Conservation (phyloP, 2,329 filamentous ascomycete species). For the Oidium heveae region DNA sequence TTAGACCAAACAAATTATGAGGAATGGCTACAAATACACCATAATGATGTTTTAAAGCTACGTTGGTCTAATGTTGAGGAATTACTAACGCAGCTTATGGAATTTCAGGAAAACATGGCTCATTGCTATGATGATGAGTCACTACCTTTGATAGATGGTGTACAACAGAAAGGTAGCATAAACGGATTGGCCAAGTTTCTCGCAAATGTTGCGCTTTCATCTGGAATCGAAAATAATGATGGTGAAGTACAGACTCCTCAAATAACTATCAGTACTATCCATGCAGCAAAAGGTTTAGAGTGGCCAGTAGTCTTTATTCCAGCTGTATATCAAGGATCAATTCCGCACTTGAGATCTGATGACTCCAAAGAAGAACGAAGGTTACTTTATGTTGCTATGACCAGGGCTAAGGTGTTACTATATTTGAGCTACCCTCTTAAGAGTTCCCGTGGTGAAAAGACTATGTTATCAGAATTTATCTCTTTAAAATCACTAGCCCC, state of each 20-base stretch:
- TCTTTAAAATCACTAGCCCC: slow-evolving; percentile 24
- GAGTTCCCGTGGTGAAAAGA: slow-evolving; percentile 34
- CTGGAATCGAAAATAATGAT: slow-evolving; percentile 44
- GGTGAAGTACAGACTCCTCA: slow-evolving; percentile 30
- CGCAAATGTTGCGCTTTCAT: slow-evolving; percentile 71
- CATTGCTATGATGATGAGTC: slow-evolving; percentile 23
- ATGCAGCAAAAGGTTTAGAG: slow-evolving; percentile 84
- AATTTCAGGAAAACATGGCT: slow-evolving; percentile 24
- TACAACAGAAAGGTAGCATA: slow-evolving; percentile 42
- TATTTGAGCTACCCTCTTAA: slow-evolving; percentile 63
- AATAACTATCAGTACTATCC: slow-evolving; percentile 85
- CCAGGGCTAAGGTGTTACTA: slow-evolving; percentile 60
- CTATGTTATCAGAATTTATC: slow-evolving; percentile 49
- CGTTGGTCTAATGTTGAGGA: slow-evolving; percentile 80
- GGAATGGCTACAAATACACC: slow-evolving; percentile 44
- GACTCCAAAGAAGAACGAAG: slow-evolving; percentile 71
- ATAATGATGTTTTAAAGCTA: slow-evolving; percentile 49
- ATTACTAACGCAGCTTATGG: slow-evolving; percentile 52
- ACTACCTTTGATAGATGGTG: slow-evolving; percentile 42
- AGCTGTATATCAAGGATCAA: slow-evolving; percentile 67
- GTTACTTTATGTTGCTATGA: slow-evolving; percentile 91
- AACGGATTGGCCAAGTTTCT: slow-evolving; percentile 49
- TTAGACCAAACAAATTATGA: slow-evolving; percentile 44
- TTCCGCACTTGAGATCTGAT: slow-evolving; percentile 69
- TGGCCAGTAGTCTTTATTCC: slow-evolving; percentile 93